Evolutionary conservation across 176 grass and related monocot species (phyloP), one percentile per base, ranked within the genome.

Genomic region (Aegilops sharonensis): DNA sequence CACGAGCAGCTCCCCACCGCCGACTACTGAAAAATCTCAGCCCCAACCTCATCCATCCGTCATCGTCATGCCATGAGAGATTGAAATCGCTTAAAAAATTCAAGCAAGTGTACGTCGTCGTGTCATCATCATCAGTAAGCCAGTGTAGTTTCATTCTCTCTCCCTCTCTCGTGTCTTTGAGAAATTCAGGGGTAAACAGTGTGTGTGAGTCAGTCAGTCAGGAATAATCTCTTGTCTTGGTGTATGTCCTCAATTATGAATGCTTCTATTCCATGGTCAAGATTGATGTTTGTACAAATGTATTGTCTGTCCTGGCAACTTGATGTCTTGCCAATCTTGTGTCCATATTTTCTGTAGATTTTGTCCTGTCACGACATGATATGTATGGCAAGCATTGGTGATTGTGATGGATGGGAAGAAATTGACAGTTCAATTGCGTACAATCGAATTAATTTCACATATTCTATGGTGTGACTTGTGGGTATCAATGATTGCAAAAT

Each of bases 1-100:
- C 87, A 91, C 67, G 84, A 96, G 27, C 82, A 90, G 85, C 82
- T 96, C 52, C 91, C 94, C 4, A 81, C 82, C 42, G 8, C 81
- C 8, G 91, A 96, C 12, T 95, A 89, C 83, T 94, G 78, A 25
- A 89, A 36, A 7, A 59, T 1, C 18, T 21, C 18, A 27, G 2
- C 11, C 72, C 25, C 25, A 25, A 25, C 25, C 25, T 25, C 25
- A 25, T 25, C 5, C 15, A 68, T 29, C 40, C 40, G 25, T 74
- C 40, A 15, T 14, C 25, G 25, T 1, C 0, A 25, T 25, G 24
- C 15, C 24, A 31, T 54, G 37, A 72, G 71, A 45, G 68, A 42
- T 24, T n/a, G 21, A 14, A 14, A 30, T 4, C 1, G 23, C 24
- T 75, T 48, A 24, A 75, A 30, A 3, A 75, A 75, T 25, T 18